A percentile compares a stretch with the other conserved stretches of the same genome.
These are phyloP conservation scores for Phialophora expanda DNA, from an alignment of 2,329 filamentous ascomycete genomes.

Conservation along the genomic window DNA sequence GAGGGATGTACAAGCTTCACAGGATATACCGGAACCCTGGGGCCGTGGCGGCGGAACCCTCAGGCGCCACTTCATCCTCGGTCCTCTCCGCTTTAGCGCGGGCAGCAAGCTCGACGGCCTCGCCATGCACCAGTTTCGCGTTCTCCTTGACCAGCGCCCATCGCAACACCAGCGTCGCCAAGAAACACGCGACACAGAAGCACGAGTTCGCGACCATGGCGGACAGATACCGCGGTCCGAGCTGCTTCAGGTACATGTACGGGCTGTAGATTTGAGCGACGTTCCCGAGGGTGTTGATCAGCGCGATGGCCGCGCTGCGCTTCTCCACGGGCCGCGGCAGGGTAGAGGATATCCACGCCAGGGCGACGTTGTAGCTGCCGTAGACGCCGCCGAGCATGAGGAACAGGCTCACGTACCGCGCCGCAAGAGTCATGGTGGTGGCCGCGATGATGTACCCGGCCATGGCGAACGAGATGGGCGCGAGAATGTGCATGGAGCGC, in stretches of 20 bases:
- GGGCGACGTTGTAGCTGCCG: not conserved
- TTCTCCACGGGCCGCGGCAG: not conserved
- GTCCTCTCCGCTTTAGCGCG: too few species aligned
- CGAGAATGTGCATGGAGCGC: constrained; percentile 53
- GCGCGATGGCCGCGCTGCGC: not conserved
- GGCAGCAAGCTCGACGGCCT: not conserved
- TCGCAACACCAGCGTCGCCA: not conserved
- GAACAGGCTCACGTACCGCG: constrained; percentile 68
- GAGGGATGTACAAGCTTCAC: too few species aligned
- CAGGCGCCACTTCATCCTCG: too few species aligned
- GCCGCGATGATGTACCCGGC: constrained; percentile 63
- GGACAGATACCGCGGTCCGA: not conserved
- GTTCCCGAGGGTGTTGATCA: not conserved
- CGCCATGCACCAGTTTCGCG: not conserved
- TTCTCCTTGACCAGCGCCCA: constrained; percentile 38
- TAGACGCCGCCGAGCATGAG: constrained; percentile 51
- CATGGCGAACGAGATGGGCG: constrained; percentile 43
- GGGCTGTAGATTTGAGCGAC: not conserved
- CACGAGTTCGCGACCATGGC: not conserved
- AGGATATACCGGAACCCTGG: too few species aligned
- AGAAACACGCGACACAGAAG: not conserved
- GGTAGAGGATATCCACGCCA: not conserved
- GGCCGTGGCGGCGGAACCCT: too few species aligned
- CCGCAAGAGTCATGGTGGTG: constrained; percentile 56
- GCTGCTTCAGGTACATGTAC: not conserved